A percentile compares a stretch with the other conserved stretches of the same genome.
Conservation (phyloP, 805 yeast species). For the Cyberlindnera xishuangbannaensis region DNA sequence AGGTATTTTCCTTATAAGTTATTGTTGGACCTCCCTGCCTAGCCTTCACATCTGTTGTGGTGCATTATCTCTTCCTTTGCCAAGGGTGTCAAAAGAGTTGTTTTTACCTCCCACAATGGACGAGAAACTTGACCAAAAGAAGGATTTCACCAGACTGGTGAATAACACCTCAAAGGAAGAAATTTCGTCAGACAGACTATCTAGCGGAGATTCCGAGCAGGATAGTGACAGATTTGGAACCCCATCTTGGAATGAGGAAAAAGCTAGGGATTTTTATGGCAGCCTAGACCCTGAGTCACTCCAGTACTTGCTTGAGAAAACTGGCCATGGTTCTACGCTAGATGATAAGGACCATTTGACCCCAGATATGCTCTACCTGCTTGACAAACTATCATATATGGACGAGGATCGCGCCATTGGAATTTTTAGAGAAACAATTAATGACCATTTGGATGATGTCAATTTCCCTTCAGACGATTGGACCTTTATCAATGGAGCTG, state of each 20-base stretch:
- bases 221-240: too few relatives aligned
- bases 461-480: slow-evolving; percentile 34
- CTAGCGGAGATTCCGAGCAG: too few relatives aligned
- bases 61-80: too few relatives aligned
- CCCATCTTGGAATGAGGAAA: slow-evolving; percentile 14
- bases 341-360: slow-evolving; percentile 10
- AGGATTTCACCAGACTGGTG: too few relatives aligned
- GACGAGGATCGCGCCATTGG: slow-evolving; percentile 23
- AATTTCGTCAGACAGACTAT: too few relatives aligned
- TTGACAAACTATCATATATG: slow-evolving; percentile 14
- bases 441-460: slow-evolving; percentile 40
- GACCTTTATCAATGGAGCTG: slow-evolving; percentile 6
- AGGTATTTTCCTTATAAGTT: too few relatives aligned
- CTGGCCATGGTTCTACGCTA: slow-evolving; percentile 15
- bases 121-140: too few relatives aligned
- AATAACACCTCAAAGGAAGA: too few relatives aligned
- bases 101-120: too few relatives aligned
- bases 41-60: too few relatives aligned
- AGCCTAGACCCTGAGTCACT: slow-evolving; percentile 3
- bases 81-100: too few relatives aligned
- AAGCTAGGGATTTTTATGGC: slow-evolving; percentile 6
- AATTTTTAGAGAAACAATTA: slow-evolving; percentile 31
- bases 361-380: slow-evolving; percentile 13
- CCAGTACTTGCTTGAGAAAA: slow-evolving; percentile 10
- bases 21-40: too few relatives aligned